phyloP scores from a whole-genome alignment of 2,329 filamentous ascomycete species.

The Pyrenochaeta sp. region DNA sequence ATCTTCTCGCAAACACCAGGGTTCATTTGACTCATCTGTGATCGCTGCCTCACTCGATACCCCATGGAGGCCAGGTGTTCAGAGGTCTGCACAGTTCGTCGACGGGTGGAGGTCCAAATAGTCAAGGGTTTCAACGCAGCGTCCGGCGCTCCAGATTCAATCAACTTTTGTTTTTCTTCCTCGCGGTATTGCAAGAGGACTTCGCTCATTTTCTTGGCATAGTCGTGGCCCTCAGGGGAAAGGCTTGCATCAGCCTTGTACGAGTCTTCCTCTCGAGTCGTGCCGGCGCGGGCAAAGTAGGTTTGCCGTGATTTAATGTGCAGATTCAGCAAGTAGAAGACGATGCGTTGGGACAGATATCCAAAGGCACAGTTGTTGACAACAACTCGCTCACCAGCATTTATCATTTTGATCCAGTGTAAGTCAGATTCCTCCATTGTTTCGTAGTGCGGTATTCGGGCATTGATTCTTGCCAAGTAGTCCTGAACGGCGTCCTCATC shows the following conservation, averaged over 20 bases:
- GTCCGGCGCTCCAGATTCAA: slow-evolving; percentile 72
- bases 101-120: slow-evolving; percentile 93
- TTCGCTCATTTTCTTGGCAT: slow-evolving; percentile 75
- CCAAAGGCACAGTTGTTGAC: slow-evolving; percentile 98
- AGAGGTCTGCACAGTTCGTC: slow-evolving; percentile 89
- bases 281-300: slow-evolving; percentile 89
- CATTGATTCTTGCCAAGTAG: slow-evolving; percentile 88
- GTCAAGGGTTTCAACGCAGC: slow-evolving; percentile 80
- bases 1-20: slow-evolving; percentile 96
- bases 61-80: slow-evolving; percentile 80
- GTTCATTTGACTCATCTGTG: slow-evolving; percentile 97
- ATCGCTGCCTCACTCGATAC: slow-evolving; percentile 87
- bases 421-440: slow-evolving; percentile 94
- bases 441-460: slow-evolving; percentile 94
- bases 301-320: slow-evolving; percentile 96
- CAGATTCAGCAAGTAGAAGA: slow-evolving; percentile 96
- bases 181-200: slow-evolving; percentile 84
- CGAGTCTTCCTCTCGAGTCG: slow-evolving; percentile 85
- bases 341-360: slow-evolving; percentile 94
- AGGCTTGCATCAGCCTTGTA: slow-evolving; percentile 91
- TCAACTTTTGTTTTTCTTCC: slow-evolving; percentile 75
- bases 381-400: slow-evolving; percentile 89
- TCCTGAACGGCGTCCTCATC: slow-evolving; percentile 91
- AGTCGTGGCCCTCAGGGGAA: slow-evolving; percentile 80
- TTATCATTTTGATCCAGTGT: slow-evolving; percentile 99